Evolutionary conservation across 768 basidiomycete species (phyloP).

Genomic region (Cystofilobasidium bisporidii): DNA sequence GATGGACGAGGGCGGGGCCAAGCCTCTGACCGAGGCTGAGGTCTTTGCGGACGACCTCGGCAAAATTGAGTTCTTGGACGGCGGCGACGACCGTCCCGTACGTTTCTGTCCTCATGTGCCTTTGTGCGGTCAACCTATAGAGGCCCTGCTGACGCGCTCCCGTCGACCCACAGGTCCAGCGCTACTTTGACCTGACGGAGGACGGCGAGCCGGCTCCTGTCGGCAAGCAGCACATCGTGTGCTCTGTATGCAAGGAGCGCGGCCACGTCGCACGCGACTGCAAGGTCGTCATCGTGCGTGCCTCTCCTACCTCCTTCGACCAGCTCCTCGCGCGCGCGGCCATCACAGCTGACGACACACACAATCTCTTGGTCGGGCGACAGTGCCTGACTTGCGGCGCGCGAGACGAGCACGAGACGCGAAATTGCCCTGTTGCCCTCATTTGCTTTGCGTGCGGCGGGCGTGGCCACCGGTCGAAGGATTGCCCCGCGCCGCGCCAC

Average conservation of each 20-base stretch:
- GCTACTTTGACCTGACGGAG: slow-evolving; percentile 23
- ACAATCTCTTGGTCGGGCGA: no score
- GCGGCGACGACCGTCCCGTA: slow-evolving; percentile 22
- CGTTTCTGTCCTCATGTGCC: neutral
- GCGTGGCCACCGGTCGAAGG: slow-evolving; percentile 27
- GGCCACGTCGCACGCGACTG: slow-evolving; percentile 25
- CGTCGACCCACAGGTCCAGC: neutral
- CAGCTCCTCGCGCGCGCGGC: no score
- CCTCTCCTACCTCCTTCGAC: no score
- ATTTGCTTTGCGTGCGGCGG: slow-evolving; percentile 26
- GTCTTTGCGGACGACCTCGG: slow-evolving; percentile 26
- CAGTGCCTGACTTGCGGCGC: slow-evolving; percentile 29
- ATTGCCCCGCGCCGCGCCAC: slow-evolving; percentile 22
- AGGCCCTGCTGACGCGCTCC: no score
- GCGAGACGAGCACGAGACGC: slow-evolving; percentile 21
- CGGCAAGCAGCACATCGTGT: slow-evolving; percentile 25
- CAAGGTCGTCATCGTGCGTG: slow-evolving; percentile 20
- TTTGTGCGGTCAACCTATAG: no score
- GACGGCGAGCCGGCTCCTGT: neutral
- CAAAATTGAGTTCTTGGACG: slow-evolving; percentile 27
- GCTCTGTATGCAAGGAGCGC: slow-evolving; percentile 25
- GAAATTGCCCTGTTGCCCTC: slow-evolving; percentile 28
- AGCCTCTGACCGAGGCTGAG: slow-evolving; percentile 24
- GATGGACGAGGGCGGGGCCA: slow-evolving; percentile 5
- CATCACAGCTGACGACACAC: no score